A percentile compares a stretch with the other conserved stretches of the same genome.
Conservation (phyloP, 2,329 filamentous ascomycete species). For the Pyrenochaeta sp. region DNA sequence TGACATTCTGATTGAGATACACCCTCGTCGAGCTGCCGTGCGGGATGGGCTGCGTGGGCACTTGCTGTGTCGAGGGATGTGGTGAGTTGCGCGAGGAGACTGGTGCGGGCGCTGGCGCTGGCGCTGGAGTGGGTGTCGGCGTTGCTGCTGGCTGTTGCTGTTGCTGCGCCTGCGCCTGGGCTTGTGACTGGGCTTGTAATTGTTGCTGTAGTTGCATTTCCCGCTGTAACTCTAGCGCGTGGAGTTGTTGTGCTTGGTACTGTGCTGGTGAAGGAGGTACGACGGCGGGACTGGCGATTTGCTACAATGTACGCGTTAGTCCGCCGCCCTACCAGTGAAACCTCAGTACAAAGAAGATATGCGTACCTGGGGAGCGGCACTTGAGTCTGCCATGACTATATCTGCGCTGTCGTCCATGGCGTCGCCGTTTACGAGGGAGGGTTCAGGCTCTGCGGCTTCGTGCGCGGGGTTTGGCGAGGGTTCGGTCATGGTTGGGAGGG, state of each 20-base stretch:
- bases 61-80: constrained; percentile 39
- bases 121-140: constrained; percentile 22
- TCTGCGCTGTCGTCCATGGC: constrained; percentile 25
- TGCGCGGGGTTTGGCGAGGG: constrained; percentile 18
- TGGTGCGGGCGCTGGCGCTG: constrained; percentile 19
- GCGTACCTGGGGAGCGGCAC: constrained; percentile 12
- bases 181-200: too few species aligned
- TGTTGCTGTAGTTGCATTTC: too few species aligned
- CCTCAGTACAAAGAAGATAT: background rate
- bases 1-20: constrained; percentile 59
- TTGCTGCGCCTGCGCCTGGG: too few species aligned
- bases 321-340: too few species aligned
- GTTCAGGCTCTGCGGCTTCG: constrained; percentile 24
- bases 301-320: too few species aligned
- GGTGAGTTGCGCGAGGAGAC: constrained; percentile 46
- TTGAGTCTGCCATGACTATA: constrained; percentile 40
- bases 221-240: too few species aligned
- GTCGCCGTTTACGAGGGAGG: constrained; percentile 29
- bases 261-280: background rate
- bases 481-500: constrained; percentile 21
- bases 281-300: too few species aligned
- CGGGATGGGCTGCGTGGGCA: constrained; percentile 48
- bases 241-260: background rate
- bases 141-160: constrained; percentile 18
- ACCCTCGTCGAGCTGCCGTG: constrained; percentile 58